Base-by-base conservation (phyloP, 257 asterid species). In the Solanum phureja region DNA sequence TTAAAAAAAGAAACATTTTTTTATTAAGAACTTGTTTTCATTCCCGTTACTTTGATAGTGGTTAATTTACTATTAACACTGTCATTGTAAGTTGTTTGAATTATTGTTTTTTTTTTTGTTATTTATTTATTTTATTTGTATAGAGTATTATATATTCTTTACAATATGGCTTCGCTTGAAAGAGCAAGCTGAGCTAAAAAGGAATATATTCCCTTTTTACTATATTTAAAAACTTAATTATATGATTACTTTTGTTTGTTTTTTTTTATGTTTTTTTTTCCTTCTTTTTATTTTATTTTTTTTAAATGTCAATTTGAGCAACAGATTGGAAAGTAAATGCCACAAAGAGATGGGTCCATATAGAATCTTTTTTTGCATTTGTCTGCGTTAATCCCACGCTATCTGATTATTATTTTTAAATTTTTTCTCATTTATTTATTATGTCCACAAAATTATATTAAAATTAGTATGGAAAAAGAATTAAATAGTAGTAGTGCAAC, bases 361-460 rank as follows among this genome's bases (percentile, higher is more conserved):
- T 7, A 40, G 90, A 89, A 88, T 90, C 89, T 83, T 35, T 81
- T 31, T 40, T 85, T 40, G 38, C 79, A 73, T 66, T 66, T 85
- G 38, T 84, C 88, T 88, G 95, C 94, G 93, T 90, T 69, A 83
- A 83, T 87, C 86, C 86, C 85, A 92, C 93, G 95, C 95, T 71
- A 81, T 86, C 86, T 75, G 68, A 56, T 19, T 33, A 1, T 5
- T 83, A 23, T n/a, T 64, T 85, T 34, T 74, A 24, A 11, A 82
- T 14, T 52, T 71, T 64, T 86, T 88, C 11, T 10, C 37, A 66
- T 85, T 85, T 38, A 85, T 85, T 64, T 85, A 68, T 85, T 66
- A 11, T 37, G 82, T 85, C 74, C 87, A 66, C 62, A 68, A 68
- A 64, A 62, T 11, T 64, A 66, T 29, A 60, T n/a, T 62, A 62